Evolutionary conservation across 1,284 basidiomycete species (phyloP).

Genomic region (Naganishia sp.): DNA sequence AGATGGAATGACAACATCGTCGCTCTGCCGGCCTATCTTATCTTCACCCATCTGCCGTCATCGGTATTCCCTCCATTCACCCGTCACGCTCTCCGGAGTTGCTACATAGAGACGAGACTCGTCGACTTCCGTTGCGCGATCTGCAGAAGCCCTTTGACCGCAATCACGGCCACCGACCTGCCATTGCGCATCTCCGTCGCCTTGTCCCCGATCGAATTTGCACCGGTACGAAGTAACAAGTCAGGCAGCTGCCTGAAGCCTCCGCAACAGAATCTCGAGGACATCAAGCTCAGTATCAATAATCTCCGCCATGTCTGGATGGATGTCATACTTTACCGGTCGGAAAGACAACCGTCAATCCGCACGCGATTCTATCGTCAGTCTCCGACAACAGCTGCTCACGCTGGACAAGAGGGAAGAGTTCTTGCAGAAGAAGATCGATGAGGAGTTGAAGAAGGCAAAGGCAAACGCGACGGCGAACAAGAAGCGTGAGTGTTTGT

Average conservation of each 20-base stretch:
- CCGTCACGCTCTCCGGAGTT: not conserved
- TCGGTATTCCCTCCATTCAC: not conserved
- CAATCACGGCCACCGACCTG: too few relatives aligned
- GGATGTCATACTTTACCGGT: conserved; percentile 71
- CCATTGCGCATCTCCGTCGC: too few relatives aligned
- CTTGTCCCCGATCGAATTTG: too few relatives aligned
- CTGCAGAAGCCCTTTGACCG: too few relatives aligned
- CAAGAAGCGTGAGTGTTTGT: conserved; percentile 72
- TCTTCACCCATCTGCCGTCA: not conserved
- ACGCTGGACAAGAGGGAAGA: conserved; percentile 99
- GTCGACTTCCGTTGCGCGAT: not conserved
- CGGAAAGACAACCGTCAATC: conserved; percentile 75
- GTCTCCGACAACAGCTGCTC: conserved; percentile 80
- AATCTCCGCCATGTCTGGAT: conserved; percentile 70
- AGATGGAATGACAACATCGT: conserved; percentile 10
- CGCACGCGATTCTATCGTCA: conserved; percentile 83
- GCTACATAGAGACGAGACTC: too few relatives aligned
- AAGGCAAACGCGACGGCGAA: conserved; percentile 90
- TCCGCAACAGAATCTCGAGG: not conserved
- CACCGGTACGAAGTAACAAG: not conserved
- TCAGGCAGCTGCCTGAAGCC: conserved; percentile 1
- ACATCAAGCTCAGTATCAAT: not conserved
- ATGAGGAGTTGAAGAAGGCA: conserved; percentile 90
- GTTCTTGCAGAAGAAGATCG: conserved; percentile 92
- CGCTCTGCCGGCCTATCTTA: not conserved